Percentiles rank a stretch among this genome's conserved stretches.
Evolutionary conservation across 1,139 yeast genomes (phyloP).

Genomic region (Candida sanyaensis): DNA sequence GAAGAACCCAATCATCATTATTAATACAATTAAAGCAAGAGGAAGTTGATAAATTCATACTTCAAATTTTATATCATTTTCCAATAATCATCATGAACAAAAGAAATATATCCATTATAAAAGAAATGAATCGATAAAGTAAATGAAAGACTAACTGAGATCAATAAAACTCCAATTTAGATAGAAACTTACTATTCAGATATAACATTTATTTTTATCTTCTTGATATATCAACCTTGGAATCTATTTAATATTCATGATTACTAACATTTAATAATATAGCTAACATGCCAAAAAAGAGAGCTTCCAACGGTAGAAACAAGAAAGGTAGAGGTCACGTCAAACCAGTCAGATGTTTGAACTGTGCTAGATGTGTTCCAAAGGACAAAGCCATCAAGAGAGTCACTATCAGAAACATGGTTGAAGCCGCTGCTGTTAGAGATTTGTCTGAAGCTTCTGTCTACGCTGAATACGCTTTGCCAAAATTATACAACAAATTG

Average conservation of each 20-base stretch:
- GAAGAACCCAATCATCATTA: background rate
- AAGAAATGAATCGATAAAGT: too few relatives aligned
- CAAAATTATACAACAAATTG: slow-evolving; percentile 99
- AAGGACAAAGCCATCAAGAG: slow-evolving; percentile 99
- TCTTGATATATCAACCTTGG: background rate
- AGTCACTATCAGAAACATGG: slow-evolving; percentile 99
- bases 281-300: slow-evolving; percentile 96
- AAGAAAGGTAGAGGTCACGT: slow-evolving; percentile 99
- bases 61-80: too few relatives aligned
- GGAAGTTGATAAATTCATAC: background rate
- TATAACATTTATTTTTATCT: too few relatives aligned
- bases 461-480: slow-evolving; percentile 98
- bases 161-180: too few relatives aligned
- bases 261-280: slow-evolving; percentile 23
- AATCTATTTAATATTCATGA: background rate
- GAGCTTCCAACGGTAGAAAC: slow-evolving; percentile 99
- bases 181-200: too few relatives aligned
- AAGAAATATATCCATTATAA: too few relatives aligned
- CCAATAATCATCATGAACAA: too few relatives aligned
- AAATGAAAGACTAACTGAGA: too few relatives aligned
- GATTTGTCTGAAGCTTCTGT: slow-evolving; percentile 99
- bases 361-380: slow-evolving; percentile 99
- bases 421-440: slow-evolving; percentile 99
- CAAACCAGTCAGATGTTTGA: slow-evolving; percentile 99
- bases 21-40: background rate